Evolutionary conservation across 345 rosid genomes (phyloP), one percentile per base, ranked within the genome.

Genomic region (Mallotus nudiflorus): DNA sequence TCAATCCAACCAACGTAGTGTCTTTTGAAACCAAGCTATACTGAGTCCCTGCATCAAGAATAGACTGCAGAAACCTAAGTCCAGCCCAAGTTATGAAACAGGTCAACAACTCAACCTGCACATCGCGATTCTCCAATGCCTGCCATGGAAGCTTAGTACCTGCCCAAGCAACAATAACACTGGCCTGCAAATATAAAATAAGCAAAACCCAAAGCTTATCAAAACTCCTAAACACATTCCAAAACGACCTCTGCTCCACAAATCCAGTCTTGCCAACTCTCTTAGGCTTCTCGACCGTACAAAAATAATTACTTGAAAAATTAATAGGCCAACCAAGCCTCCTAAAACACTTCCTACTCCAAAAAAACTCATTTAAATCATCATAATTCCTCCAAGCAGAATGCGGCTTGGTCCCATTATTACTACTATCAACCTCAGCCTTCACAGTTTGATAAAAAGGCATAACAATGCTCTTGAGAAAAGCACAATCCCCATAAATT

Each of bases 341-440:
- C 75, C 74, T 82, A 45, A 93, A 93, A 68, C 98, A 93, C 83
- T 97, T 78, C 69, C 84, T 84, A 45, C 96, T 85, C 97, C 98
- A 93, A 68, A 93, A 93, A 35, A 83, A 93, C 82, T 93, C 96
- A 19, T 93, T 88, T 37, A 93, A 72, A 76, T 93, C 97, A 68
- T 93, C 98, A 53, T 93, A 93, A 70, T 93, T 93, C 81, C 98
- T 79, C 98, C 98, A 93, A 6, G 88, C 88, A 2, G 94, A 84
- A 77, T 91, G 98, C 20, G 94, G 89, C 48, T 77, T 80, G 0
- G 84, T 89, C 42, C 97, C 98, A 54, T 93, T 84, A 70, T 80
- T 75, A 62, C 98, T 89, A 59, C 75, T 80, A 44, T 83, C 83
- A 31, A 85, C 82, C 80, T 93, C 98, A 33, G 63, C 67, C 78